Conservation (phyloP, 1,284 basidiomycete genomes). For the Puccinia novopanici region DNA sequence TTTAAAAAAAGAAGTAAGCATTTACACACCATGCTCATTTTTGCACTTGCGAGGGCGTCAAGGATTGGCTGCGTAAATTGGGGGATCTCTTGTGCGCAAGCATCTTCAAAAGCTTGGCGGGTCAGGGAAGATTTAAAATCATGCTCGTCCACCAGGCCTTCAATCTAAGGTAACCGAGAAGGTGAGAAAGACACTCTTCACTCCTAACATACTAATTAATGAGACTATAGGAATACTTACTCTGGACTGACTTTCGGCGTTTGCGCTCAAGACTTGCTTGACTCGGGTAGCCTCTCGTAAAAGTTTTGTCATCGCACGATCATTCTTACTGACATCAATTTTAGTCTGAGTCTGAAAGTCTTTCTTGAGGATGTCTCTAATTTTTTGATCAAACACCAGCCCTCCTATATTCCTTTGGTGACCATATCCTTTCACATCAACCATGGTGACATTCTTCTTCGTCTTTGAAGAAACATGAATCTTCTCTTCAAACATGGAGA, state of each 20-base stretch:
- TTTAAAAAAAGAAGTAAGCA: slow-evolving; percentile 17
- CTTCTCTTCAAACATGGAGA: slow-evolving; percentile 64
- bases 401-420: slow-evolving; percentile 79
- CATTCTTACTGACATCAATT: slow-evolving; percentile 63
- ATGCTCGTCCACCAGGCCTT: slow-evolving; percentile 83
- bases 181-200: slow-evolving; percentile 31
- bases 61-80: slow-evolving; percentile 74
- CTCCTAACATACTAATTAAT: background rate
- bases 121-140: slow-evolving; percentile 81
- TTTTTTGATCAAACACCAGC: slow-evolving; percentile 75
- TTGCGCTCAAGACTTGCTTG: slow-evolving; percentile 91
- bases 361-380: slow-evolving; percentile 77
- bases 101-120: slow-evolving; percentile 74
- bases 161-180: slow-evolving; percentile 65
- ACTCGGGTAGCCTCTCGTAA: slow-evolving; percentile 89
- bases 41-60: slow-evolving; percentile 73
- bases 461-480: slow-evolving; percentile 62
- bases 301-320: slow-evolving; percentile 84
- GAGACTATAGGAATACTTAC: slow-evolving; percentile 62
- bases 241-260: slow-evolving; percentile 72
- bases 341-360: slow-evolving; percentile 71
- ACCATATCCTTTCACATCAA: slow-evolving; percentile 76
- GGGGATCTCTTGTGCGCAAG: slow-evolving; percentile 63
- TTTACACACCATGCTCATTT: slow-evolving; percentile 67
- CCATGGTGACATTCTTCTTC: slow-evolving; percentile 69